Percentiles rank a stretch among this genome's conserved stretches.
phyloP scores from a whole-genome alignment of 2,329 filamentous ascomycete species.

The Pyricularia sp. region DNA sequence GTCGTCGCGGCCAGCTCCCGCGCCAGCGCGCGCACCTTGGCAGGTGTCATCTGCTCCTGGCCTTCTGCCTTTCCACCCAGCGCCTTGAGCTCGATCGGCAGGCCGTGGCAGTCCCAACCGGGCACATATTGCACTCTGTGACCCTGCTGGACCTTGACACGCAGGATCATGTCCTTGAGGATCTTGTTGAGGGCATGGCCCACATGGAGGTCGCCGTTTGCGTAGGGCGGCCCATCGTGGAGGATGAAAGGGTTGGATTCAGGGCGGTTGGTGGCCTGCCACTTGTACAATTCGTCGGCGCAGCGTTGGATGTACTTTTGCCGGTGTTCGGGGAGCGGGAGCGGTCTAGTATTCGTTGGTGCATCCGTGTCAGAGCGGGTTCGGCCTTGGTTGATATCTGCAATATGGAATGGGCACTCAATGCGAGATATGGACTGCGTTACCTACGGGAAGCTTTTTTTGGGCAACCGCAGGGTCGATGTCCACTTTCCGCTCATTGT shows the following conservation, averaged over 20 bases:
- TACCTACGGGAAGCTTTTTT: constrained; percentile 61
- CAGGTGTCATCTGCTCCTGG: constrained; percentile 29
- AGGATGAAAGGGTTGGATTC: constrained; percentile 60
- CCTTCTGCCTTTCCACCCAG: constrained; percentile 41
- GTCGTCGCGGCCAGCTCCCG: constrained; percentile 58
- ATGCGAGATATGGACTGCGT: constrained; percentile 10
- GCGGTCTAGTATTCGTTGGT: constrained; percentile 29
- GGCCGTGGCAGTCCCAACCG: constrained; percentile 95
- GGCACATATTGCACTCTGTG: constrained; percentile 73
- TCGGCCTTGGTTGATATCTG: neutral
- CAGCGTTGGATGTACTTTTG: constrained; percentile 61
- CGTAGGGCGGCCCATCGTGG: constrained; percentile 95
- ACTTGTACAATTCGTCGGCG: constrained; percentile 80
- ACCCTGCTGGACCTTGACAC: constrained; percentile 71
- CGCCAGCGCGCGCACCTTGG: constrained; percentile 56
- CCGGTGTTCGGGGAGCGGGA: constrained; percentile 39
- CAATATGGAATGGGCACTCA: neutral
- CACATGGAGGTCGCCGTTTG: constrained; percentile 84
- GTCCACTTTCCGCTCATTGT: constrained; percentile 50
- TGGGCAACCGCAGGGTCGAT: constrained; percentile 66
- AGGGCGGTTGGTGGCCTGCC: constrained; percentile 59
- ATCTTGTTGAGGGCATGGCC: constrained; percentile 97
- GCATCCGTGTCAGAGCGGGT: neutral
- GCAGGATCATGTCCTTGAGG: constrained; percentile 85
- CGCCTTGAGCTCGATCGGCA: constrained; percentile 95